A percentile compares a stretch with the other conserved stretches of the same genome.
Conservation (phyloP, 2,329 filamentous ascomycete species). For the Trichoderma hamatum region DNA sequence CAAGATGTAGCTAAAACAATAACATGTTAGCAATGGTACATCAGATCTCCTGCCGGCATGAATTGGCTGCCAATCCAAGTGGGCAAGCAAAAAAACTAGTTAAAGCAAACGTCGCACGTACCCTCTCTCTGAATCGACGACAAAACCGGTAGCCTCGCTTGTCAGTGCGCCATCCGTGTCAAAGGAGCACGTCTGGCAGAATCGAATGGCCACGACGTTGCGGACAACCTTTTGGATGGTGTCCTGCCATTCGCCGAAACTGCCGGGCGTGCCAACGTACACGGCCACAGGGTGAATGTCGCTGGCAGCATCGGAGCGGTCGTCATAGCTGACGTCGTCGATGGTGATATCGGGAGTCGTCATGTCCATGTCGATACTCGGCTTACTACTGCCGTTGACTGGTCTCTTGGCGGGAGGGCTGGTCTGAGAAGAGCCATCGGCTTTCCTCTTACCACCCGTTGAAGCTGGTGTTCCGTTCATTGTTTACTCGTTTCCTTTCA, state of each 20-base stretch:
- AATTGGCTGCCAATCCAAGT: neutral
- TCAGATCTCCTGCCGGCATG: neutral
- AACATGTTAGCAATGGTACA: neutral
- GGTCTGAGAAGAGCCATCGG: conserved; percentile 46
- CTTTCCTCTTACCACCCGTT: conserved; percentile 57
- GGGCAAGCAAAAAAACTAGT: neutral
- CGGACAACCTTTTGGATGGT: conserved; percentile 93
- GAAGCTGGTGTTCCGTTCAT: conserved; percentile 51
- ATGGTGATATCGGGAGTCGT: conserved; percentile 51
- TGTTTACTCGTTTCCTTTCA: conserved; percentile 28
- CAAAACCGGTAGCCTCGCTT: conserved; percentile 95
- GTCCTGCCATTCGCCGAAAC: conserved; percentile 78
- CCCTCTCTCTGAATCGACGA: conserved; percentile 91
- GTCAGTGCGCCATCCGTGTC: conserved; percentile 94
- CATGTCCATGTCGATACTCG: conserved; percentile 41
- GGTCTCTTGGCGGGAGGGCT: conserved; percentile 42
- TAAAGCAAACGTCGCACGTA: conserved; percentile 47
- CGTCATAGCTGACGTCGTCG: conserved; percentile 43
- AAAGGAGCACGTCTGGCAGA: conserved; percentile 97
- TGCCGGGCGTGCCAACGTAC: conserved; percentile 45
- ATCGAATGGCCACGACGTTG: conserved; percentile 97
- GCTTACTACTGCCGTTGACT: conserved; percentile 53
- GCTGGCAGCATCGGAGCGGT: conserved; percentile 47
- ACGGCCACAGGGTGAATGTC: conserved; percentile 42
- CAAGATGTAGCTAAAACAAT: conserved; percentile 66